Evolutionary conservation across 768 basidiomycete genomes (phyloP).

Genomic region (Tulasnella sp.): DNA sequence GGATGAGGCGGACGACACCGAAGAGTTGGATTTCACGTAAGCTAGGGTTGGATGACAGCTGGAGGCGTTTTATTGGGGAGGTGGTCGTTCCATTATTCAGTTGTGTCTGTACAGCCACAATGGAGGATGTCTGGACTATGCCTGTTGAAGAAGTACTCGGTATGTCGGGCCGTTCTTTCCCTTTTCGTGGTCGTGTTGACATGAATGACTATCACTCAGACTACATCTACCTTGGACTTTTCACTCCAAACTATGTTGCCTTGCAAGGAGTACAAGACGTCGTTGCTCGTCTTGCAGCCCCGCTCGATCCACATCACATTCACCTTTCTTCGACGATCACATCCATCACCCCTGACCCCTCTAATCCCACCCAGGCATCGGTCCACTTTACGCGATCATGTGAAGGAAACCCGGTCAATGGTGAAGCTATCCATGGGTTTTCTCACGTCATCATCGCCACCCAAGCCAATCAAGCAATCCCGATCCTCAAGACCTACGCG

Average conservation of each 20-base stretch:
- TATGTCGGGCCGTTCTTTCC: conserved; percentile 29
- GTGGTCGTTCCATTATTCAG: conserved; percentile 61
- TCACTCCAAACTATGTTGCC: conserved; percentile 62
- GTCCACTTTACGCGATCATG: conserved; percentile 26
- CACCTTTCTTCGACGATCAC: conserved; percentile 49
- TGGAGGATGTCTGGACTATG: conserved; percentile 46
- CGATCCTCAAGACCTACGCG: conserved; percentile 44
- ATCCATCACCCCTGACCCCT: conserved; percentile 37
- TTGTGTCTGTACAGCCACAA: conserved; percentile 60
- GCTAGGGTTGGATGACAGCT: conserved; percentile 43
- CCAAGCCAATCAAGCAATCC: conserved; percentile 56
- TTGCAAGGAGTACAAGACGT: conserved; percentile 52
- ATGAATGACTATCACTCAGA: conserved; percentile 35
- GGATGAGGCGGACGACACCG: conserved; percentile 41
- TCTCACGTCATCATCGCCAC: conserved; percentile 65
- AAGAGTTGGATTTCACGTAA: conserved; percentile 35
- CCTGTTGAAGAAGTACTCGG: conserved; percentile 62
- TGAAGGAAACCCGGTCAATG: neutral
- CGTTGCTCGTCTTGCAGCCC: conserved; percentile 42
- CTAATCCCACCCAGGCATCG: conserved; percentile 32
- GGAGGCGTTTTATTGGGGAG: conserved; percentile 45
- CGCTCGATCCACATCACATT: conserved; percentile 38
- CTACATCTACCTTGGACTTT: conserved; percentile 61
- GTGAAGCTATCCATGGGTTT: conserved; percentile 37
- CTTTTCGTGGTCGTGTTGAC: neutral